phyloP scores from a whole-genome alignment of 1,139 yeast genomes.

The Yamadazyma taylorii region DNA sequence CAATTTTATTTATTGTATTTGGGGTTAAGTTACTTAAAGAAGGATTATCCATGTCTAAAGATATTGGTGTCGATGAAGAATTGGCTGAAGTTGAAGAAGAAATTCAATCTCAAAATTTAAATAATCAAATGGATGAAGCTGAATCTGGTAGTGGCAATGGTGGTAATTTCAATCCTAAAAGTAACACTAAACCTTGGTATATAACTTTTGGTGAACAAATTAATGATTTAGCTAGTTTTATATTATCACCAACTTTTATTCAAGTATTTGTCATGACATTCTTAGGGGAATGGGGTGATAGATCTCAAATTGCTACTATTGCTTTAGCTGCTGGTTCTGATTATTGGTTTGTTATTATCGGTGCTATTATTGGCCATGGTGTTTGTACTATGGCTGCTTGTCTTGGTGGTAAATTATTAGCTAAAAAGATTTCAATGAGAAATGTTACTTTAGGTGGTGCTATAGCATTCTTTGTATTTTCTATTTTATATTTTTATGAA shows the following conservation, averaged over 20 bases:
- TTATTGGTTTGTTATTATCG: constrained; percentile 85
- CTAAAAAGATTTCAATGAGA: constrained; percentile 86
- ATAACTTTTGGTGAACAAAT: constrained; percentile 32
- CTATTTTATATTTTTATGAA: constrained; percentile 75
- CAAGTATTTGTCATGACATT: constrained; percentile 96
- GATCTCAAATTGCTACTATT: constrained; percentile 96
- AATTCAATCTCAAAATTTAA: constrained; percentile 63
- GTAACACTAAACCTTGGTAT: constrained; percentile 24
- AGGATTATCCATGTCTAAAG: constrained; percentile 79
- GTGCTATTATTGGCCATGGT: constrained; percentile 89
- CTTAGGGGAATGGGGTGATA: constrained; percentile 98
- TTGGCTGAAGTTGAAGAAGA: constrained; percentile 97
- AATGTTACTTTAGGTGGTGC: constrained; percentile 93
- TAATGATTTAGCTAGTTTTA: constrained; percentile 54
- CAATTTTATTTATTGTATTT: constrained; percentile 75
- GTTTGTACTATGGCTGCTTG: constrained; percentile 94
- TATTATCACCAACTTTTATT: constrained; percentile 88
- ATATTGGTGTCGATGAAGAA: constrained; percentile 89
- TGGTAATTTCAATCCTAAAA: constrained; percentile 8
- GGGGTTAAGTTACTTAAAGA: constrained; percentile 77
- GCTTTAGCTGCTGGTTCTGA: constrained; percentile 98
- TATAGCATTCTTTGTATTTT: constrained; percentile 76
- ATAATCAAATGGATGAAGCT: constrained; percentile 48
- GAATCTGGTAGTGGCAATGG: too few relatives aligned
- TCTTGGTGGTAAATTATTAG: constrained; percentile 86